Percentiles rank a stretch among this genome's conserved stretches.
Evolutionary conservation across 2,329 filamentous ascomycete genomes (phyloP).

Genomic region (Apiospora sp.): DNA sequence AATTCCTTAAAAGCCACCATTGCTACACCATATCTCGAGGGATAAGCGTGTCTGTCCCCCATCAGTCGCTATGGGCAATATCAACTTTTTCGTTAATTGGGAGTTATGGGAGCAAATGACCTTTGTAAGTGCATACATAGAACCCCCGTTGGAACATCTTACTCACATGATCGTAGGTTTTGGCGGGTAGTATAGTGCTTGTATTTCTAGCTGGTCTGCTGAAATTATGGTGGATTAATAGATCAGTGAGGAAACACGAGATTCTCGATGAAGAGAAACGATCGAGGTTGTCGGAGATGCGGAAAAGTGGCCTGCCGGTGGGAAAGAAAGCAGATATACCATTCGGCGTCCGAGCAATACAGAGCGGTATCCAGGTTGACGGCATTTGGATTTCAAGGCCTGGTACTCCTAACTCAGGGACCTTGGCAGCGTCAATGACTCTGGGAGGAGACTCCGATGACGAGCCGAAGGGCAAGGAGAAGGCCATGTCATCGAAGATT

Average conservation of each 20-base stretch:
- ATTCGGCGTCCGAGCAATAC: constrained; percentile 86
- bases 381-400: constrained; percentile 79
- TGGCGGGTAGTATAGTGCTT: constrained; percentile 73
- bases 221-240: constrained; percentile 72
- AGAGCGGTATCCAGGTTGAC: constrained; percentile 83
- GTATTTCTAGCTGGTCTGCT: constrained; percentile 73
- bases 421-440: constrained; percentile 35
- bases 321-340: constrained; percentile 69
- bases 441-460: constrained; percentile 35
- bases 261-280: constrained; percentile 72
- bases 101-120: constrained; percentile 88
- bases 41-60: constrained; percentile 33
- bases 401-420: constrained; percentile 46
- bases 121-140: constrained; percentile 68
- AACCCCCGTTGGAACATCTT: neutral
- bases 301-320: constrained; percentile 58
- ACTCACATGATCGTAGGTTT: constrained; percentile 61
- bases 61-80: constrained; percentile 47
- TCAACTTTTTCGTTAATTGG: constrained; percentile 73
- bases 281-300: constrained; percentile 60
- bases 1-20: neutral
- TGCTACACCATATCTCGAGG: constrained; percentile 33
- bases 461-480: constrained; percentile 39
- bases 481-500: constrained; percentile 31
- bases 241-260: constrained; percentile 63